Conservation (phyloP, 192 early-diverging fungal genomes). For the Backusella parvicylindrica region DNA sequence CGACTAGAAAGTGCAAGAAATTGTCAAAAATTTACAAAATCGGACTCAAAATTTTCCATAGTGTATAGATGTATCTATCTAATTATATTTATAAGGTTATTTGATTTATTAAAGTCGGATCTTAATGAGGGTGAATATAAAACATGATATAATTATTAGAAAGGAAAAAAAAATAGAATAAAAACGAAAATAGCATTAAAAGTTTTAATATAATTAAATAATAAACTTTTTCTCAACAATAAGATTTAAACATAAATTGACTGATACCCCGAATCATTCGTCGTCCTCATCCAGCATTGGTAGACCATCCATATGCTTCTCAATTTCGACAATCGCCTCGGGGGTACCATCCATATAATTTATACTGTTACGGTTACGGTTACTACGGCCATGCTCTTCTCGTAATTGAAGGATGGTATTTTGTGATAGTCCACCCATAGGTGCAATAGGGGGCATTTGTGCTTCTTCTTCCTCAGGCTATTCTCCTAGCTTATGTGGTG, state of each 20-base stretch:
- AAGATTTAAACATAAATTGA: not conserved
- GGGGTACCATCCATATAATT: conserved; percentile 42
- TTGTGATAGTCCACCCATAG: not conserved
- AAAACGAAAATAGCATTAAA: no score
- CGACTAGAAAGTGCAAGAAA: no score
- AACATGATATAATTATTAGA: no score
- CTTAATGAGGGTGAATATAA: no score
- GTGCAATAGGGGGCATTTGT: not conserved
- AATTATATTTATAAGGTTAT: no score
- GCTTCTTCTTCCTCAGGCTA: not conserved
- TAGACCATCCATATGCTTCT: conserved; percentile 33
- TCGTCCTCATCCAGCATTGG: conserved; percentile 31
- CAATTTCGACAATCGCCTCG: conserved; percentile 35
- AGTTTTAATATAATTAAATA: no score
- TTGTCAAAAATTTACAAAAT: no score
- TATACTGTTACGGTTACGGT: conserved; percentile 47
- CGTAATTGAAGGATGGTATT: conserved; percentile 17
- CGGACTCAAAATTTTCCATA: no score
- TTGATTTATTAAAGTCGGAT: no score
- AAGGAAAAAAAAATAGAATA: no score
- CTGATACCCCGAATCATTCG: not conserved
- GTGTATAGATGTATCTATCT: no score
- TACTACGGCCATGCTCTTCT: conserved; percentile 34
- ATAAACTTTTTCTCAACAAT: no score
- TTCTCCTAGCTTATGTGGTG: conserved; percentile 33